phyloP scores from a whole-genome alignment of 1,284 basidiomycete species.

The Naganishia sp. region DNA sequence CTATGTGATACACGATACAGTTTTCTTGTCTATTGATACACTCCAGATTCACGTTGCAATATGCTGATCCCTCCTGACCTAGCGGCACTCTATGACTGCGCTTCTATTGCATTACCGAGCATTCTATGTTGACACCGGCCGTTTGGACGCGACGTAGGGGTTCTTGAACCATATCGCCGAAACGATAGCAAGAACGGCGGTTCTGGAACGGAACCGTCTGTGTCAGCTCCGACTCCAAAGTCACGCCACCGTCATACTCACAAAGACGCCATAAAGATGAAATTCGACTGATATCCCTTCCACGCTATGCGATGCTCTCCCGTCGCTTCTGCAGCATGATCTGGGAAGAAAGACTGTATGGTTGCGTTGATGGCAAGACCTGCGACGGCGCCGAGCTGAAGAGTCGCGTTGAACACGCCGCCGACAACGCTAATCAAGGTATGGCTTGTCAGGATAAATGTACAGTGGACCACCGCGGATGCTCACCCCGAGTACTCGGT shows the following conservation, averaged over 20 bases:
- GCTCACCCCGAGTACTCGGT: slow-evolving; percentile 30
- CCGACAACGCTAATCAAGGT: slow-evolving; percentile 40
- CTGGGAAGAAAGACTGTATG: slow-evolving; percentile 28
- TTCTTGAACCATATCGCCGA: slow-evolving; percentile 33
- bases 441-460: no score
- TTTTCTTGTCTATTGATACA: no score
- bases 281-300: slow-evolving; percentile 29
- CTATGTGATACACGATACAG: no score
- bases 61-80: no score
- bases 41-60: no score
- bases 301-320: slow-evolving; percentile 22
- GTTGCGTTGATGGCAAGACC: slow-evolving; percentile 43
- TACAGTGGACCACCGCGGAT: no score
- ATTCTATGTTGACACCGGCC: neutral
- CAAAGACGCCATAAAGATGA: slow-evolving; percentile 30
- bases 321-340: neutral
- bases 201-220: neutral
- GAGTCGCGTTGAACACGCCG: slow-evolving; percentile 50
- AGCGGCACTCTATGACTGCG: neutral
- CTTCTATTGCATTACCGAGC: neutral
- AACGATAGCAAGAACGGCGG: slow-evolving; percentile 27
- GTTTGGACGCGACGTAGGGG: slow-evolving; percentile 3
- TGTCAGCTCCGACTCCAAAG: neutral
- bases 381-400: slow-evolving; percentile 50
- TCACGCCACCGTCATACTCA: neutral